These are phyloP conservation scores for Dillenia turbinata DNA, from an alignment of 164 flowering plant genomes.

Conservation along the genomic window DNA sequence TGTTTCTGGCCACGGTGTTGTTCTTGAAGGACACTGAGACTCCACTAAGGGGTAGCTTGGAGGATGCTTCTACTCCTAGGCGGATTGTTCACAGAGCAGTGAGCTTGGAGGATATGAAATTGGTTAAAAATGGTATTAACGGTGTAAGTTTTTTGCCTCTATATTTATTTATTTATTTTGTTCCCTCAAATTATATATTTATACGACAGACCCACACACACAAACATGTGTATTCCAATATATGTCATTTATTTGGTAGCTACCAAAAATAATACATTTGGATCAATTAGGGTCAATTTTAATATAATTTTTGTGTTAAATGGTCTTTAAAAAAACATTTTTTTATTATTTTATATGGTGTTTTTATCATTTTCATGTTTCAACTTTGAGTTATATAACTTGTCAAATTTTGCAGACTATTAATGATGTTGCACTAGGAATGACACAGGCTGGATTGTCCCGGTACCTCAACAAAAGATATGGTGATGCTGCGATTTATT, in stretches of 20 bases:
- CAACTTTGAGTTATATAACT: no score
- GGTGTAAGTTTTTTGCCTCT: slow-evolving; percentile 18
- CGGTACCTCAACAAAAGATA: slow-evolving; percentile 30
- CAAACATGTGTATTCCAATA: no score
- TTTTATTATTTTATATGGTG: no score
- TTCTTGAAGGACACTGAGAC: slow-evolving; percentile 45
- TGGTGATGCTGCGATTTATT: slow-evolving; percentile 15
- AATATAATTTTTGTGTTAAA: no score
- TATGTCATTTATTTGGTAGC: no score
- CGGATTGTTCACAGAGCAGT: slow-evolving; percentile 39
- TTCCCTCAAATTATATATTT: no score
- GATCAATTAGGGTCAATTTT: no score
- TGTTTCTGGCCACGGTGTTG: slow-evolving; percentile 29
- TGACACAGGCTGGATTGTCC: slow-evolving; percentile 35
- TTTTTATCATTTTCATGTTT: no score
- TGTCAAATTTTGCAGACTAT: slow-evolving; percentile 25
- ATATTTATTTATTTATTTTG: no score
- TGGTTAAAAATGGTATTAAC: slow-evolving; percentile 41
- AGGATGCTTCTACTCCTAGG: slow-evolving; percentile 17
- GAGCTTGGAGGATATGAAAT: slow-evolving; percentile 54
- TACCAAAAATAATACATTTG: no score
- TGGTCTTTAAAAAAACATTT: no score
- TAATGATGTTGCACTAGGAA: slow-evolving; percentile 42
- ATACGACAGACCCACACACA: no score
- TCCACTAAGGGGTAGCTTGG: slow-evolving; percentile 33